Evolutionary conservation across 306 rosid genomes (phyloP).

Genomic region (Pyrus communis): DNA sequence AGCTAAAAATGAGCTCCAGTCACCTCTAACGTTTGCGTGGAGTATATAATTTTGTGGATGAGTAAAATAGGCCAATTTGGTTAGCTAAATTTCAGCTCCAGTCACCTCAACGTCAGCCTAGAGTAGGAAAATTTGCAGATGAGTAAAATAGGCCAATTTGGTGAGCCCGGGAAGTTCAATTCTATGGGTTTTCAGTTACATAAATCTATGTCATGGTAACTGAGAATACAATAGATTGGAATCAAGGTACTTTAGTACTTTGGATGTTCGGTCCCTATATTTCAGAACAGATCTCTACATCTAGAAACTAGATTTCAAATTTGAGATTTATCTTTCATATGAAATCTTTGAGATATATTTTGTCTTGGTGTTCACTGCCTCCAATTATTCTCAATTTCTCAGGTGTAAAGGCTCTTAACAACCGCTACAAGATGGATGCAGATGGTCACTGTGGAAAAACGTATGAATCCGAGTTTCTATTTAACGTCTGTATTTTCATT

Average conservation of each 20-base stretch:
- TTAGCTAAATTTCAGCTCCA: too few relatives aligned
- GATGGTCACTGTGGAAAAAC: constrained; percentile 55
- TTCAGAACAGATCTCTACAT: neutral
- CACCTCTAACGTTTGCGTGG: neutral
- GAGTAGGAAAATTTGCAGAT: too few relatives aligned
- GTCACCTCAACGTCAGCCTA: too few relatives aligned
- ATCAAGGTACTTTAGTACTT: neutral
- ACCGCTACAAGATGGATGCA: constrained; percentile 66
- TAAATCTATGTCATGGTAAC: neutral
- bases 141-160: neutral
- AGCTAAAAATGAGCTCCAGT: neutral
- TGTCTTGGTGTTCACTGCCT: neutral
- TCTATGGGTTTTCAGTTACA: neutral
- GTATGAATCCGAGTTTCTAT: constrained; percentile 36
- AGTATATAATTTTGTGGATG: neutral
- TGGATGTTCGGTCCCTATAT: neutral
- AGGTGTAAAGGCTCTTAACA: constrained; percentile 55
- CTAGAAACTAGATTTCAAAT: neutral
- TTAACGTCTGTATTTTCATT: neutral
- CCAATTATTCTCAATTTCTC: constrained; percentile 9
- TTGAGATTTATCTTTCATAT: neutral
- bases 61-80: too few relatives aligned
- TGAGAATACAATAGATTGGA: neutral
- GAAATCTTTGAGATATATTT: neutral
- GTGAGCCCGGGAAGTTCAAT: neutral